These are phyloP conservation scores for Fragilariopsis cylindrus DNA, from an alignment of 108 stramenopile genomes.

Conservation along the genomic window DNA sequence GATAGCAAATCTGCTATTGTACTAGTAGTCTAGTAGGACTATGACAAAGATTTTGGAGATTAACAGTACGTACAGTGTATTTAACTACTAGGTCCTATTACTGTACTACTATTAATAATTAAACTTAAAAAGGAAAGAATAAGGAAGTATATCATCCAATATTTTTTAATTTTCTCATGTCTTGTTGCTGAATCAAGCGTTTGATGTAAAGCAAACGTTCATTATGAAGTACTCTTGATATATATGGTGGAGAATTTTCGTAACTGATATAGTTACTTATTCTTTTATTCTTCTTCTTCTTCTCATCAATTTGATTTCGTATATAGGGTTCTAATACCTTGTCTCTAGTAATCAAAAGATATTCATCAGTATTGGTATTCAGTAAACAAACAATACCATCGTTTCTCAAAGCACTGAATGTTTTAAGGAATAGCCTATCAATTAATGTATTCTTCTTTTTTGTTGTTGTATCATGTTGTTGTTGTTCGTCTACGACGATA, in stretches of 20 bases:
- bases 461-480: not conserved
- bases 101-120: too few relatives aligned
- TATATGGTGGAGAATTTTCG: not conserved
- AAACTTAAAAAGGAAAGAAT: too few relatives aligned
- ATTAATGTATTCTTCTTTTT: not conserved
- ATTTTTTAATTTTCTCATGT: not conserved
- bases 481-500: not conserved
- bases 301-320: not conserved
- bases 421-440: conserved; percentile 28
- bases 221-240: conserved; percentile 8
- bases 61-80: too few relatives aligned
- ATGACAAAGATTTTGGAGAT: too few relatives aligned
- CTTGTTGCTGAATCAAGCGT: not conserved
- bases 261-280: not conserved
- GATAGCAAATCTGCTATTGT: too few relatives aligned
- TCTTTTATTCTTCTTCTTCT: not conserved
- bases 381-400: conserved; percentile 66
- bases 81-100: too few relatives aligned
- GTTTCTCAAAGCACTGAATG: conserved; percentile 56
- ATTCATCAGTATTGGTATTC: conserved; percentile 51
- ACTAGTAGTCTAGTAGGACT: too few relatives aligned
- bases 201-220: conserved; percentile 17
- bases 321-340: conserved; percentile 55
- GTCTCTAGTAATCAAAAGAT: conserved; percentile 54
- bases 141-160: too few relatives aligned